Base-by-base conservation (phyloP, 257 asterid species). In the Craterostigma plantagineum region DNA sequence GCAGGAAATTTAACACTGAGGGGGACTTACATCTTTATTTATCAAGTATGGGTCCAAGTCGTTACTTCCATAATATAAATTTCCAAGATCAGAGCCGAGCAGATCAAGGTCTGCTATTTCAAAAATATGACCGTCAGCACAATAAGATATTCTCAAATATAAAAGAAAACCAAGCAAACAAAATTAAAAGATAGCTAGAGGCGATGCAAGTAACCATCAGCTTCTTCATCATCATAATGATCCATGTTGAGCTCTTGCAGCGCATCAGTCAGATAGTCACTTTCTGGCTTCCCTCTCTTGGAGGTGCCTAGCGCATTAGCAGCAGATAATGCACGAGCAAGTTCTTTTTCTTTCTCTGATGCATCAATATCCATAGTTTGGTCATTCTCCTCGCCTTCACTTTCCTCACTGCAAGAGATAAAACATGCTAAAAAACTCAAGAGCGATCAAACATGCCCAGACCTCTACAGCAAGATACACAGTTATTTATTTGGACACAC, bases 41-140 rank as follows among this genome's bases (percentile, higher is more conserved):
- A 71, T 79, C 70, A 87, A 57, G 69, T 79, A 76, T 9, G 98
- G 95, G 69, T 82, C 95, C 93, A 74, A 46, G 14, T 64, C 69
- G 42, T 87, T 82, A 57, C 76, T 74, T 35, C 75, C 42, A 46
- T 79, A 87, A 58, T 62, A 87, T 23, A 75, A 57, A 56, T 73
- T 71, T 34, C 59, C 59, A 23, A 65, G 49, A 37, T 79, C 85
- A 7, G 77, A 53, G 17, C 93, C 92, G 45, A 87, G 83, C 49
- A 82, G 49, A 56, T 87, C 95, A 9, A 62, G 58, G 11, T 78
- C 94, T 81, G 62, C 52, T 44, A n/a, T 23, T 42, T n/a, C n/a
- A n/a, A n/a, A n/a, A n/a, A n/a, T n/a, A n/a, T n/a, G n/a, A n/a
- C n/a, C n/a, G n/a, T n/a, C n/a, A n/a, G n/a, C 8, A 37, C 27